A percentile compares a stretch with the other conserved stretches of the same genome.
These are phyloP conservation scores for Filobasidium floriforme DNA, from an alignment of 768 basidiomycete genomes.

Conservation along the genomic window DNA sequence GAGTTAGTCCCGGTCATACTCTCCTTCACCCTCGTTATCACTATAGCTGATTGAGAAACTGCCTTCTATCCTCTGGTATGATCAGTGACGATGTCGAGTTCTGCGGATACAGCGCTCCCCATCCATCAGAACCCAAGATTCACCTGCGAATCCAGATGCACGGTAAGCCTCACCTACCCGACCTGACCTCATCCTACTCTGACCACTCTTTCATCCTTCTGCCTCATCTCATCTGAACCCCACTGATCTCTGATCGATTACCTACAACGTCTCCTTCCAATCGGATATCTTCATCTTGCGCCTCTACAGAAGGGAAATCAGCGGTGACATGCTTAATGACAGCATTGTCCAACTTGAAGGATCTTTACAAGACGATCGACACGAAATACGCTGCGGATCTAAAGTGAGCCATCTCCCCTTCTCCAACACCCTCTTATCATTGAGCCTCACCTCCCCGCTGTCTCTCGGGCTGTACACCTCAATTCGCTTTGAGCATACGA, in stretches of 20 bases:
- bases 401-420: neutral
- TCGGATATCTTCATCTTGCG: neutral
- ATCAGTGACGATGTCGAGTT: slow-evolving; percentile 89
- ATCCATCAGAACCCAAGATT: slow-evolving; percentile 94
- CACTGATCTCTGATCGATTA: neutral
- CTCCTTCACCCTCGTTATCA: neutral
- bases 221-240: neutral
- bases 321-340: slow-evolving; percentile 70
- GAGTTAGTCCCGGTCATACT: slow-evolving; percentile 64
- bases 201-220: neutral
- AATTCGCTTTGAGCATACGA: too few relatives aligned
- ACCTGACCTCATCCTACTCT: neutral
- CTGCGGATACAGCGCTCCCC: slow-evolving; percentile 93
- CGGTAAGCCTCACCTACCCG: slow-evolving; percentile 64
- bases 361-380: slow-evolving; percentile 7
- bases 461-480: too few relatives aligned
- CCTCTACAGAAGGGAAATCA: slow-evolving; percentile 65
- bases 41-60: neutral
- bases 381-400: neutral
- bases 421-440: neutral
- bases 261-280: slow-evolving; percentile 9
- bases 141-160: slow-evolving; percentile 99
- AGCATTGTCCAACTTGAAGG: slow-evolving; percentile 61
- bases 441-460: neutral
- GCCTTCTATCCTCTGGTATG: neutral